Evolutionary conservation across 2,329 filamentous ascomycete genomes (phyloP).

Genomic region (Epichloe uncinata): DNA sequence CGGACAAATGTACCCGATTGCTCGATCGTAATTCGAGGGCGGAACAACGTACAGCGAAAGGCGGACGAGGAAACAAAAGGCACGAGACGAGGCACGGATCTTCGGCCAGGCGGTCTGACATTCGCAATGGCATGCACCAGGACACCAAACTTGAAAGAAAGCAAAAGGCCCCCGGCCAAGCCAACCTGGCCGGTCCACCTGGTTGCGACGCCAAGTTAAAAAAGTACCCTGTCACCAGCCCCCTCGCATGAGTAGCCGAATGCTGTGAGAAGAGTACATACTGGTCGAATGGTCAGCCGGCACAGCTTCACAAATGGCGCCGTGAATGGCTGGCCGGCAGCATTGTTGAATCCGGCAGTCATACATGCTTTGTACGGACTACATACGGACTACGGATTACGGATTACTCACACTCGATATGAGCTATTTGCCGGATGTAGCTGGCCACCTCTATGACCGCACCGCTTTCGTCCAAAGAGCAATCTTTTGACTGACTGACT

Average conservation of each 20-base stretch:
- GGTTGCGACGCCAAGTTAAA: not conserved
- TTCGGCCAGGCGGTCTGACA: not conserved
- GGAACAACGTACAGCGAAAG: not conserved
- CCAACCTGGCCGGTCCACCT: not conserved
- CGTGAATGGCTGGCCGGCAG: too few species aligned
- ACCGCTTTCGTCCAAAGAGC: not conserved
- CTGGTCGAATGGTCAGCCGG: too few species aligned
- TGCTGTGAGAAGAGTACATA: not conserved
- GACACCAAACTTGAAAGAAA: too few species aligned
- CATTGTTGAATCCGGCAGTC: too few species aligned
- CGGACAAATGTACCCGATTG: too few species aligned
- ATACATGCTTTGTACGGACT: too few species aligned
- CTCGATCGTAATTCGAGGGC: too few species aligned
- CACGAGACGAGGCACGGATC: not conserved
- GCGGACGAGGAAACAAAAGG: not conserved
- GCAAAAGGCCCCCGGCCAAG: too few species aligned
- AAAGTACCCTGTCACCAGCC: not conserved
- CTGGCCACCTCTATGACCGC: not conserved
- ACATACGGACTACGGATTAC: too few species aligned
- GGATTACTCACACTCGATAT: too few species aligned
- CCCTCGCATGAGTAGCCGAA: constrained; percentile 1
- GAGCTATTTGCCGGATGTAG: not conserved
- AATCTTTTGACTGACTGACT: too few species aligned
- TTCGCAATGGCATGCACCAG: not conserved
- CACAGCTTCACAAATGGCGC: too few species aligned